phyloP scores from a whole-genome alignment of 176 grass and related monocot species.

The Pontederia paniculata region DNA sequence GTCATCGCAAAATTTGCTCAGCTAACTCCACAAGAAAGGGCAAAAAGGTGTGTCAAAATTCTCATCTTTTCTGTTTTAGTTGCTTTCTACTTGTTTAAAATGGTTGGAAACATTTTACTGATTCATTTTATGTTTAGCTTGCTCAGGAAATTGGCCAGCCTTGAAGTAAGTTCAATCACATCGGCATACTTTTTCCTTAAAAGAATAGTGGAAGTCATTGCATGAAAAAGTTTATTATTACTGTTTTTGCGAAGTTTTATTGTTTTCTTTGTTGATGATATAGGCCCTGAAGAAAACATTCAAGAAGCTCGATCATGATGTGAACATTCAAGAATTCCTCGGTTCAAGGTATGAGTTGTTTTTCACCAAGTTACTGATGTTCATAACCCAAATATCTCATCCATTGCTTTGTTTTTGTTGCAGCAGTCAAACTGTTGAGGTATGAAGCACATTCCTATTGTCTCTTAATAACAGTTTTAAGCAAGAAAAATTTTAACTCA shows the following conservation, averaged over 20 bases:
- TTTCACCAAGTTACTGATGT: background rate
- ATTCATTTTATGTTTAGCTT: conserved; percentile 2
- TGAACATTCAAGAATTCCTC: conserved; percentile 29
- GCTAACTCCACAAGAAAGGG: conserved; percentile 33
- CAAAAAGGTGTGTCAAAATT: conserved; percentile 22
- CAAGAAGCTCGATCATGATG: conserved; percentile 36
- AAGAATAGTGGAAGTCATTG: background rate
- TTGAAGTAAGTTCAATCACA: conserved; percentile 27
- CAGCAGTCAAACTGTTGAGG: conserved; percentile 31
- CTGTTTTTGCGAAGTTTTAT: background rate
- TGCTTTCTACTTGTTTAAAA: background rate
- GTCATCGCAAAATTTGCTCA: conserved; percentile 26
- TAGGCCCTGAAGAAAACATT: conserved; percentile 35
- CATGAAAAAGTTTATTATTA: background rate
- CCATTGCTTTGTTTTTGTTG: conserved; percentile 16
- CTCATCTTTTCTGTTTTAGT: conserved; percentile 7
- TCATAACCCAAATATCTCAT: conserved; percentile 9
- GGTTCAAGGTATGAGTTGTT: conserved; percentile 14
- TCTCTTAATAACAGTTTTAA: background rate
- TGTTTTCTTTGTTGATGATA: background rate
- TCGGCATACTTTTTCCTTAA: conserved; percentile 3
- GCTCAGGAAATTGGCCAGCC: conserved; percentile 31
- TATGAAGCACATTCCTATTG: background rate
- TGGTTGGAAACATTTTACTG: no score
- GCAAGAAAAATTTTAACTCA: background rate